phyloP scores from a whole-genome alignment of 345 rosid species.

The Camelina hispida region DNA sequence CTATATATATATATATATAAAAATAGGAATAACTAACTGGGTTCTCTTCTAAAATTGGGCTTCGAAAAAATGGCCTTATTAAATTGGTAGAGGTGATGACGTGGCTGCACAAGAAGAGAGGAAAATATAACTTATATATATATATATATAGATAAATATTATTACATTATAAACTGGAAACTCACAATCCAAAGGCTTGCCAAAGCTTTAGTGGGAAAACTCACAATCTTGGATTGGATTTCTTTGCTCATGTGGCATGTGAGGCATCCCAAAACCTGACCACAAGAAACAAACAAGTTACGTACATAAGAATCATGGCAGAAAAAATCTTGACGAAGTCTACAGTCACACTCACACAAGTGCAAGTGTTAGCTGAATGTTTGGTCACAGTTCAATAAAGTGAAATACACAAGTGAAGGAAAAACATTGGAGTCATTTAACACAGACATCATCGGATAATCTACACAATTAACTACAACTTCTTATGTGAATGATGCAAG shows the following conservation, averaged over 20 bases:
- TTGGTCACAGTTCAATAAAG: not conserved
- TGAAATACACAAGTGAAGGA: not conserved
- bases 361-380: constrained; percentile 37
- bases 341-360: constrained; percentile 5
- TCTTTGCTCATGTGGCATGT: constrained; percentile 95
- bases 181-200: no score
- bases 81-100: no score
- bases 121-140: no score
- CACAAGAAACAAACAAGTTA: constrained; percentile 17
- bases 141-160: no score
- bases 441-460: not conserved
- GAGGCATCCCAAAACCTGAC: constrained; percentile 89
- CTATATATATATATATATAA: no score
- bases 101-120: no score
- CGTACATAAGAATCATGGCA: constrained; percentile 11
- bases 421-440: not conserved
- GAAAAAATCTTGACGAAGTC: not conserved
- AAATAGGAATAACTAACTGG: no score
- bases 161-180: no score
- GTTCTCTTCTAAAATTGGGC: no score
- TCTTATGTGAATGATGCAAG: not conserved
- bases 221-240: constrained; percentile 77
- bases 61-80: no score
- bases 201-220: not conserved
- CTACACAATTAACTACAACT: not conserved